phyloP scores from a whole-genome alignment of 2,329 filamentous ascomycete species.

The Cytospora piceae region DNA sequence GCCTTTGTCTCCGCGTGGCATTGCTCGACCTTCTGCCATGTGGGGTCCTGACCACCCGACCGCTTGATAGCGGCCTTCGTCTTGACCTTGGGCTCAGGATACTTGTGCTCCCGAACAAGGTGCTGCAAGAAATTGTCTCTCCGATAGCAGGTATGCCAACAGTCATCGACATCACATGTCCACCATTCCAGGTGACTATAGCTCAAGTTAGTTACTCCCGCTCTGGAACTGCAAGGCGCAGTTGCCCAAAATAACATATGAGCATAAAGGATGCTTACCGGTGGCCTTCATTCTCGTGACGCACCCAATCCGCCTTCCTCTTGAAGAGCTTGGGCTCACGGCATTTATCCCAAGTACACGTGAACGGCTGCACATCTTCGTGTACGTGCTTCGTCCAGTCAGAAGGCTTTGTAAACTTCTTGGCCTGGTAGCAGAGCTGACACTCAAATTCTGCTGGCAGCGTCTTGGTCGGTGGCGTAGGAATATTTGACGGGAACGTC shows the following conservation, averaged over 20 bases:
- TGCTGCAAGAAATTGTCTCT: slow-evolving; percentile 95
- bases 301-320: slow-evolving; percentile 92
- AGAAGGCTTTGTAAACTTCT: slow-evolving; percentile 86
- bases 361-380: slow-evolving; percentile 91
- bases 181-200: slow-evolving; percentile 79
- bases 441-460: slow-evolving; percentile 91
- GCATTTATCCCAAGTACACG: slow-evolving; percentile 85
- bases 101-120: slow-evolving; percentile 88
- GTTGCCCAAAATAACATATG: background rate
- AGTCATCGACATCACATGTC: slow-evolving; percentile 81
- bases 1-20: slow-evolving; percentile 73
- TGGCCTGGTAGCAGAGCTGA: slow-evolving; percentile 80
- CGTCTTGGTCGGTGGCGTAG: slow-evolving; percentile 74
- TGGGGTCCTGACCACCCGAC: slow-evolving; percentile 60
- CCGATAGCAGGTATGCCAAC: slow-evolving; percentile 79
- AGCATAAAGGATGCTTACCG: slow-evolving; percentile 43
- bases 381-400: slow-evolving; percentile 98
- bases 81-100: slow-evolving; percentile 79
- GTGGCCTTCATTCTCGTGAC: slow-evolving; percentile 91
- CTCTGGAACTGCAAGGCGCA: too few relatives aligned
- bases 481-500: slow-evolving; percentile 79
- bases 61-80: slow-evolving; percentile 70
- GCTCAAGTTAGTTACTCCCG: slow-evolving; percentile 11
- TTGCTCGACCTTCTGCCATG: slow-evolving; percentile 77
- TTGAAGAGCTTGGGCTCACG: slow-evolving; percentile 90